A percentile compares a stretch with the other conserved stretches of the same genome.
These are phyloP conservation scores for Begonia peltatifolia DNA, from an alignment of 306 rosid genomes.

Conservation along the genomic window DNA sequence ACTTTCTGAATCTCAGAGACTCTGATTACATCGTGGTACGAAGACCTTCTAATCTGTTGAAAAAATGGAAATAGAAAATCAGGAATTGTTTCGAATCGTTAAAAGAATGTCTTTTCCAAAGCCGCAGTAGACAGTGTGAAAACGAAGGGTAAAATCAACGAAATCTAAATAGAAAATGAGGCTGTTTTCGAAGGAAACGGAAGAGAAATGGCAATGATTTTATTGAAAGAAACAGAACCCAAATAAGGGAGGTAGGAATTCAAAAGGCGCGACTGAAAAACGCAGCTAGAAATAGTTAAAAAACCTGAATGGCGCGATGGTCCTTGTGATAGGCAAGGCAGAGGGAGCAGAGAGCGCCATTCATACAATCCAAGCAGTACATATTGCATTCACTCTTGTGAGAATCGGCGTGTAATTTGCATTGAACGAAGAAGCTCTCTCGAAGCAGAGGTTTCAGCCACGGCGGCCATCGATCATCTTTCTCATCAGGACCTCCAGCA, in stretches of 20 bases:
- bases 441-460: slow-evolving; percentile 84
- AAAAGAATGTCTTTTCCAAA: too few species aligned
- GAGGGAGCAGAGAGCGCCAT: slow-evolving; percentile 86
- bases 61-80: background rate
- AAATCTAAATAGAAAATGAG: too few species aligned
- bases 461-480: slow-evolving; percentile 90
- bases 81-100: too few species aligned
- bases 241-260: background rate
- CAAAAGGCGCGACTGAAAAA: slow-evolving; percentile 2
- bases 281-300: background rate
- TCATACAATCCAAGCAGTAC: slow-evolving; percentile 96
- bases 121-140: too few species aligned
- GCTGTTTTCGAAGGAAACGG: too few species aligned
- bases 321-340: slow-evolving; percentile 72
- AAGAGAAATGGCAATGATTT: too few species aligned
- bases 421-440: slow-evolving; percentile 87
- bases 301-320: slow-evolving; percentile 86
- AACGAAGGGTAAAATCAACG: too few species aligned
- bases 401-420: slow-evolving; percentile 77
- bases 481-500: slow-evolving; percentile 92
- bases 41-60: slow-evolving; percentile 83
- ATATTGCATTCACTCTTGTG: slow-evolving; percentile 97
- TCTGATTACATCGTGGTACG: slow-evolving; percentile 91
- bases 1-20: slow-evolving; percentile 92
- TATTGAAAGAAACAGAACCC: slow-evolving; percentile 1